Conservation (phyloP, 2,329 filamentous ascomycete genomes). For the Colletotrichum neosansevieriae region DNA sequence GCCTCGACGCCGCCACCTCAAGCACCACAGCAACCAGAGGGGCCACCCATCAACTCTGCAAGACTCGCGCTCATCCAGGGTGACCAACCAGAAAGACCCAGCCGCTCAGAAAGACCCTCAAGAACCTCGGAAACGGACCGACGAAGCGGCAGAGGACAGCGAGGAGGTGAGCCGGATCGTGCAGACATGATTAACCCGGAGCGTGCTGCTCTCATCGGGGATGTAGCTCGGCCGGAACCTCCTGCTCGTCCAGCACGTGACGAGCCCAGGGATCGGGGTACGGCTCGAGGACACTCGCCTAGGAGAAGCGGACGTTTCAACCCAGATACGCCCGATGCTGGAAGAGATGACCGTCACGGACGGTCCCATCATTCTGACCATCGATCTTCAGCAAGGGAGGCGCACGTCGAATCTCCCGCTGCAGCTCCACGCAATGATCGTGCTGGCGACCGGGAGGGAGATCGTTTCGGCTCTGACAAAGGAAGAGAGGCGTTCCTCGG, state of each 20-base stretch:
- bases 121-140: constrained; percentile 35
- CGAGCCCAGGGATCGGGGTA: constrained; percentile 48
- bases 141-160: constrained; percentile 39
- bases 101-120: constrained; percentile 31
- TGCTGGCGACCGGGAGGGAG: constrained; percentile 52
- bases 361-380: constrained; percentile 56
- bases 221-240: constrained; percentile 49
- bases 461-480: constrained; percentile 56
- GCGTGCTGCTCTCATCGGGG: constrained; percentile 59
- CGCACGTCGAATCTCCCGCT: constrained; percentile 46
- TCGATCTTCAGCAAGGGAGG: constrained; percentile 48
- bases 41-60: constrained; percentile 67
- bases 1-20: constrained; percentile 43
- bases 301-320: constrained; percentile 55
- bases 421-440: constrained; percentile 53
- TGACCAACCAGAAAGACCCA: constrained; percentile 45
- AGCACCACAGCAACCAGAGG: constrained; percentile 50
- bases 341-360: constrained; percentile 61
- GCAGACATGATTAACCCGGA: constrained; percentile 61
- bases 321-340: constrained; percentile 51
- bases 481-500: constrained; percentile 57
- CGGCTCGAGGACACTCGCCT: constrained; percentile 62
- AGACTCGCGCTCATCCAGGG: constrained; percentile 62
- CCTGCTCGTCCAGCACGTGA: constrained; percentile 57
- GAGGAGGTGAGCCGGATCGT: constrained; percentile 46